A percentile compares a stretch with the other conserved stretches of the same genome.
Conservation (phyloP, 2,329 filamentous ascomycete species). For the Stagonosporopsis tanaceti region DNA sequence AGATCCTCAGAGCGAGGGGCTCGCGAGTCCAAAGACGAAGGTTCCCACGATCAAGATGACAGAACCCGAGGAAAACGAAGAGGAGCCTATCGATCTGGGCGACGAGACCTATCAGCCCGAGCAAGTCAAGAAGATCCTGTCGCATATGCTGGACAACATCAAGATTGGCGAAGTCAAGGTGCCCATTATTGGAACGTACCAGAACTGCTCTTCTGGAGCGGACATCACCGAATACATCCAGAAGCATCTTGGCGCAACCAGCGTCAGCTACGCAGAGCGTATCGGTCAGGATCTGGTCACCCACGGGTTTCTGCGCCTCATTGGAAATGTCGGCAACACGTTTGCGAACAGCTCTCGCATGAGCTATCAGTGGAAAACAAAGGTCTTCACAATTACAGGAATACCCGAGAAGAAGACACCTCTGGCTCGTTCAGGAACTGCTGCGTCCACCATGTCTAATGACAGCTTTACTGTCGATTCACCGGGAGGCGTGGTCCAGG, state of each 20-base stretch:
- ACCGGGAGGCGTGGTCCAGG: slow-evolving; percentile 82
- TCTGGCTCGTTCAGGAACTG: slow-evolving; percentile 76
- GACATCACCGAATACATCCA: slow-evolving; percentile 97
- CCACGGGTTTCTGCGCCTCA: slow-evolving; percentile 84
- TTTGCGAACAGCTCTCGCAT: slow-evolving; percentile 98
- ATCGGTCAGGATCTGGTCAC: slow-evolving; percentile 92
- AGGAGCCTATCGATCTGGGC: slow-evolving; percentile 89
- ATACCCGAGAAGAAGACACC: slow-evolving; percentile 85
- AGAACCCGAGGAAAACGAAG: slow-evolving; percentile 69
- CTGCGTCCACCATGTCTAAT: slow-evolving; percentile 56
- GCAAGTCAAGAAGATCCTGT: slow-evolving; percentile 87
- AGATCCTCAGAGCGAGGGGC: slow-evolving; percentile 68
- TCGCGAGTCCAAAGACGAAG: slow-evolving; percentile 62
- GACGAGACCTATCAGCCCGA: slow-evolving; percentile 86
- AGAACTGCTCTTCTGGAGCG: slow-evolving; percentile 88
- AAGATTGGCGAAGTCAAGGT: slow-evolving; percentile 92
- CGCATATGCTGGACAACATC: slow-evolving; percentile 85
- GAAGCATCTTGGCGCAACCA: slow-evolving; percentile 82
- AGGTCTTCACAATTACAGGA: slow-evolving; percentile 86
- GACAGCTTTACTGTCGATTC: slow-evolving; percentile 71
- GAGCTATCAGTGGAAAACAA: slow-evolving; percentile 96
- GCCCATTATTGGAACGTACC: slow-evolving; percentile 91
- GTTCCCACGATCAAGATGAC: slow-evolving; percentile 91
- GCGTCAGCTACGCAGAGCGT: slow-evolving; percentile 87
- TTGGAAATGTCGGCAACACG: slow-evolving; percentile 92